phyloP scores from a whole-genome alignment of 2,329 filamentous ascomycete genomes.

The Fusarium sp. region DNA sequence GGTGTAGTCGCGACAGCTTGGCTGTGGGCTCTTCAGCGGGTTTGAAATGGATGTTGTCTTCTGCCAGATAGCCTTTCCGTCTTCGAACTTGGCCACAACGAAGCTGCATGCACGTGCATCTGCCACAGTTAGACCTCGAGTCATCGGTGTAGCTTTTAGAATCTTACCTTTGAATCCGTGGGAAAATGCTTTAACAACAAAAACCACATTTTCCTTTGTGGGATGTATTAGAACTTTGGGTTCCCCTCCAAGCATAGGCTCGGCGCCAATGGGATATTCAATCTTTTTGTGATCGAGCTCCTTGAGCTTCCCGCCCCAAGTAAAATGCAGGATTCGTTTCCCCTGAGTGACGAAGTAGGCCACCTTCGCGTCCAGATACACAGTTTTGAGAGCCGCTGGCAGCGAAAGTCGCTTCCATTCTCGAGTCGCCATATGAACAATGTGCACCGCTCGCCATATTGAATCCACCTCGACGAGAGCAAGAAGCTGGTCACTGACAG shows the following conservation, averaged over 20 bases:
- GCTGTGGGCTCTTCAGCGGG: slow-evolving; percentile 4
- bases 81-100: slow-evolving; percentile 28
- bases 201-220: slow-evolving; percentile 30
- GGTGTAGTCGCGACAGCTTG: not conserved
- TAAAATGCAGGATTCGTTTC: slow-evolving; percentile 38
- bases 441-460: not conserved
- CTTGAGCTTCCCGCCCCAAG: slow-evolving; percentile 31
- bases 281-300: slow-evolving; percentile 31
- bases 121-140: not conserved
- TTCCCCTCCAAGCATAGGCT: slow-evolving; percentile 12
- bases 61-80: slow-evolving; percentile 10
- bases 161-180: slow-evolving; percentile 10
- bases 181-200: slow-evolving; percentile 23
- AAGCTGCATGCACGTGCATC: slow-evolving; percentile 10
- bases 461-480: slow-evolving; percentile 15
- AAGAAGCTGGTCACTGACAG: slow-evolving; percentile 38
- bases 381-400: slow-evolving; percentile 27
- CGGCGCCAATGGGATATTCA: not conserved
- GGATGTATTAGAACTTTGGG: slow-evolving; percentile 42
- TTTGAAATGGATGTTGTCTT: slow-evolving; percentile 14
- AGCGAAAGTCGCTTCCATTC: slow-evolving; percentile 38
- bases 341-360: slow-evolving; percentile 38
- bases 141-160: not conserved
- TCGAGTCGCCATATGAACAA: slow-evolving; percentile 36
- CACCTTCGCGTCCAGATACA: slow-evolving; percentile 34